These are phyloP conservation scores for Spinellus fusiger DNA, from an alignment of 192 early-diverging fungal genomes.

Conservation along the genomic window DNA sequence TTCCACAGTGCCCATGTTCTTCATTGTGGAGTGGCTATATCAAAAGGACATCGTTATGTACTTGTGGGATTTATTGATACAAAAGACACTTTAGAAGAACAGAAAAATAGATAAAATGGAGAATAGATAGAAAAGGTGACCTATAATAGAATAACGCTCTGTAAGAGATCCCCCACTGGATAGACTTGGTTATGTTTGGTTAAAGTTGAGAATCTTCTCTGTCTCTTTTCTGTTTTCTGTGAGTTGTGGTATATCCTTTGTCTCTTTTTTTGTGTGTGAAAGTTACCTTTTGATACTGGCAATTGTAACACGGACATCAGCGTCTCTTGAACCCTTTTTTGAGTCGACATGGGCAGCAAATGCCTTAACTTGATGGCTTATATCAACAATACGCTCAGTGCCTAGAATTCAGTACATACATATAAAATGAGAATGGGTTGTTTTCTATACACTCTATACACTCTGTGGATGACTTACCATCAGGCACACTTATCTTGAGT, in stretches of 20 bases:
- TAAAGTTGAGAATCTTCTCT: neutral
- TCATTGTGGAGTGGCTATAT: constrained; percentile 40
- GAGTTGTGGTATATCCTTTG: neutral
- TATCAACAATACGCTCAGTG: neutral
- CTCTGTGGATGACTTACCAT: neutral
- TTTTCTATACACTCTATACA: neutral
- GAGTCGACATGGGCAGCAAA: neutral
- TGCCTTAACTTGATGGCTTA: neutral
- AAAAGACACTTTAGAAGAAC: constrained; percentile 24
- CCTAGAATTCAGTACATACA: neutral
- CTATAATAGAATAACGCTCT: neutral
- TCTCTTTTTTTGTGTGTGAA: neutral
- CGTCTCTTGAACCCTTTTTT: constrained; percentile 8
- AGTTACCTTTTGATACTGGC: neutral
- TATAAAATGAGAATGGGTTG: neutral
- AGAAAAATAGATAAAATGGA: neutral
- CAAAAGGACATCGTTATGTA: constrained; percentile 32
- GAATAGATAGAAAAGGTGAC: neutral
- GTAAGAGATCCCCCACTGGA: no score
- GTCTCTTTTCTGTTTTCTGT: neutral
- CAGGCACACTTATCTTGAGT: neutral
- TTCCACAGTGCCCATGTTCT: constrained; percentile 40
- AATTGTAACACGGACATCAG: neutral
- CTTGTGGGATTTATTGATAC: constrained; percentile 53
- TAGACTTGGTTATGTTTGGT: no score